These are phyloP conservation scores for Austroboletus novae-zelandiae DNA, from an alignment of 1,284 basidiomycete species.

Conservation along the genomic window DNA sequence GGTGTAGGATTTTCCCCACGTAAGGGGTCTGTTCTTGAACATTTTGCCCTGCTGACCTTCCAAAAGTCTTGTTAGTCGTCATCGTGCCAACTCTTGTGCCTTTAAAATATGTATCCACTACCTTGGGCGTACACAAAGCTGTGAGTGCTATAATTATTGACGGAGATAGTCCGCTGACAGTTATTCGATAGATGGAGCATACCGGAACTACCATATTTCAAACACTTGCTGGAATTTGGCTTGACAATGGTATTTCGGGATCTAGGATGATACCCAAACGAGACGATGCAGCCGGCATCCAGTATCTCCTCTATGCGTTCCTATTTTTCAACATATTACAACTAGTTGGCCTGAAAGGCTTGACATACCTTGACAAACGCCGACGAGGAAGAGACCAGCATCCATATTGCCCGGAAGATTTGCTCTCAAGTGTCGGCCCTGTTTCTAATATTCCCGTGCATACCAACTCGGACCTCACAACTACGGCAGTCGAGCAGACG, in stretches of 20 bases:
- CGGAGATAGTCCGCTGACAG: background rate
- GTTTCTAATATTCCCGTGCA: background rate
- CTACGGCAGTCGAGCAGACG: constrained; percentile 7
- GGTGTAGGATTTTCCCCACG: constrained; percentile 74
- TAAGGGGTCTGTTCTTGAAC: constrained; percentile 34
- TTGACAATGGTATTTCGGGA: constrained; percentile 37
- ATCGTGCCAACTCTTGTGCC: constrained; percentile 74
- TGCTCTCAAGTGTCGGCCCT: background rate
- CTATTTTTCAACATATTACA: constrained; percentile 60
- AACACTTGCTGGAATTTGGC: constrained; percentile 62
- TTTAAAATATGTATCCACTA: constrained; percentile 71
- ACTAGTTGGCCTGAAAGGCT: constrained; percentile 45
- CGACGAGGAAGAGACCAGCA: constrained; percentile 26
- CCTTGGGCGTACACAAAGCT: constrained; percentile 76
- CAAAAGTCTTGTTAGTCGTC: constrained; percentile 65
- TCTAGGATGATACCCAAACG: constrained; percentile 12
- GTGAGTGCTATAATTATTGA: constrained; percentile 39
- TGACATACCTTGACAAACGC: constrained; percentile 46
- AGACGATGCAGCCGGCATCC: constrained; percentile 36
- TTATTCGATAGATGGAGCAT: constrained; percentile 58
- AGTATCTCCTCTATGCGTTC: constrained; percentile 58
- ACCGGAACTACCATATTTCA: constrained; percentile 70
- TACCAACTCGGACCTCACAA: background rate
- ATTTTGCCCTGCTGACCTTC: constrained; percentile 3
- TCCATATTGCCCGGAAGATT: constrained; percentile 18